phyloP scores from a whole-genome alignment of 495 filamentous ascomycete species.

The Trichoderma parareesei region DNA sequence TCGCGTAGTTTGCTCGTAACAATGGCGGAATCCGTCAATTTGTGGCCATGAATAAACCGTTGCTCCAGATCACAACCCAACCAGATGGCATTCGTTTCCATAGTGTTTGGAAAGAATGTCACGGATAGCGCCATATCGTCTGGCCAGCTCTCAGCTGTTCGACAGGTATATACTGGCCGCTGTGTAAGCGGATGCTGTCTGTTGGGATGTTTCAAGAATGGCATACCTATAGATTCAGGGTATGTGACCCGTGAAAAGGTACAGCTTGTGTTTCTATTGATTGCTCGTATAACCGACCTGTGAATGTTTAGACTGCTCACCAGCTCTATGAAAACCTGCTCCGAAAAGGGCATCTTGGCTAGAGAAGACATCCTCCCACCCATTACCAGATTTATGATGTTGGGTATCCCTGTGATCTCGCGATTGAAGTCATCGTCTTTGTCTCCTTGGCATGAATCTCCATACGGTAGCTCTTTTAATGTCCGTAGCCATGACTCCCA shows the following conservation, averaged over 20 bases:
- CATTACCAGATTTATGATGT: not conserved
- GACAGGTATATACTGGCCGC: not conserved
- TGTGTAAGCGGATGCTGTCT: not conserved
- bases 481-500: not conserved
- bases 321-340: not conserved
- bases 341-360: not conserved
- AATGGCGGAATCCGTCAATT: not conserved
- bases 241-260: not conserved
- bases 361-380: not conserved
- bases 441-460: not conserved
- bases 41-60: not conserved
- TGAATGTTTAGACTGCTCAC: not conserved
- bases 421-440: not conserved
- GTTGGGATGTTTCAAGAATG: not conserved
- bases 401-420: not conserved
- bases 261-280: constrained; percentile 4
- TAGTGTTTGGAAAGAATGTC: not conserved
- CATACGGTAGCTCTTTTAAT: not conserved
- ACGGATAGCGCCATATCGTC: not conserved
- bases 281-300: not conserved
- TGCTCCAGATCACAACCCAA: not conserved
- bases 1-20: not conserved
- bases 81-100: not conserved
- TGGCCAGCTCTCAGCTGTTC: not conserved
- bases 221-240: not conserved